Evolutionary conservation across 2,329 filamentous ascomycete genomes (phyloP), one percentile per base, ranked within the genome.

Genomic region (Rugonectria rugulosa): DNA sequence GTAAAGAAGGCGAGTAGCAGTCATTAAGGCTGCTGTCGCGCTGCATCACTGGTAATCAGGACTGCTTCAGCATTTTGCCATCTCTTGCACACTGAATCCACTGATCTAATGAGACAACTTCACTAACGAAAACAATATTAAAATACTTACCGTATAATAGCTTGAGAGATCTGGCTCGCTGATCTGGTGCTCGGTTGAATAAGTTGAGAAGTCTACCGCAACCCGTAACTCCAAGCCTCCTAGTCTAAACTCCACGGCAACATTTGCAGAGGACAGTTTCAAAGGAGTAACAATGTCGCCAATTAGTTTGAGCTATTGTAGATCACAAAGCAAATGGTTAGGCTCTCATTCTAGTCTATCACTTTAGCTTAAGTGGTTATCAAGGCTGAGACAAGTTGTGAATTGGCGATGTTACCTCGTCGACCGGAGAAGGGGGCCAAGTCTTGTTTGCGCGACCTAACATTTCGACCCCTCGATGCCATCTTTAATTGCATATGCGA

Each of bases 251-350:
- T 20, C 34, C 40, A 38, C 38, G 49, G 37, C 38, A 29, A 38
- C 23, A 32, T 23, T 21, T 34, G 43, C 15, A 17, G 34, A n/a
- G 32, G 20, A 36, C 19, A 23, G 56, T 55, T 58, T 58, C 51
- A 55, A 36, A 24, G 47, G 31, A 14, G 51, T 36, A 42, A 29
- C 52, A 47, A 55, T 51, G 51, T 48, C 23, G 41, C 56, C 46
- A 12, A 29, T 38, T 40, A 29, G 56, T 58, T 55, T 56, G 56
- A 58, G 56, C 51, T 37, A 52, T 37, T 21, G 45, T 40, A 49
- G 54, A 48, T 48, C 42, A 36, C 38, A 53, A 48, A 45, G 49
- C 32, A 34, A 53, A 21, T 21, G 26, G 31, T 27, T 29, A 14
- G 19, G 20, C 50, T 46, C 34, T 41, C 20, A n/a, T 12, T 11